These are phyloP conservation scores for Salinomyces thailandicus DNA, from an alignment of 2,329 filamentous ascomycete genomes.

Conservation along the genomic window DNA sequence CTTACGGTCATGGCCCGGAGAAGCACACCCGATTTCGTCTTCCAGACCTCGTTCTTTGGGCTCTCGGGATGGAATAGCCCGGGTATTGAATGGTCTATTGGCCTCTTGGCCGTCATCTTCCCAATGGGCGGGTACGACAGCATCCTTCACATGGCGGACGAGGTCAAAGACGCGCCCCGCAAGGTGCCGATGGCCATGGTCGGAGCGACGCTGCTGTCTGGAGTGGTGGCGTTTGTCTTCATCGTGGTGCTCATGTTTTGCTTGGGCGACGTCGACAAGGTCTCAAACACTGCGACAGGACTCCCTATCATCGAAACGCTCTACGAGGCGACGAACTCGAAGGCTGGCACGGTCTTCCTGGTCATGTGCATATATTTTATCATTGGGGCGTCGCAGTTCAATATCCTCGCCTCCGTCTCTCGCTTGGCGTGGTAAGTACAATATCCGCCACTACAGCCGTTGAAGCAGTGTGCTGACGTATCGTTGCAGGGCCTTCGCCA, in stretches of 20 bases:
- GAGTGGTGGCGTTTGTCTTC: constrained; percentile 31
- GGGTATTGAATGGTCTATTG: constrained; percentile 29
- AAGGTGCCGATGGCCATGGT: constrained; percentile 37
- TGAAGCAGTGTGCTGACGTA: not conserved
- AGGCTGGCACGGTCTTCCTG: constrained; percentile 3
- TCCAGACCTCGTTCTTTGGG: constrained; percentile 17
- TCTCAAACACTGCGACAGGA: constrained; percentile 14
- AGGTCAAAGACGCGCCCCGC: constrained; percentile 32
- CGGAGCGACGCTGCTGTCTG: constrained; percentile 35
- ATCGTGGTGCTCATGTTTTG: constrained; percentile 32
- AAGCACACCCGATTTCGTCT: constrained; percentile 26
- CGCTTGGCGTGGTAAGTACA: constrained; percentile 4
- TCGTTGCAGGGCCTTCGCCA: constrained; percentile 4
- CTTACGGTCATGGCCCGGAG: constrained; percentile 20
- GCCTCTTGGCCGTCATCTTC: constrained; percentile 27
- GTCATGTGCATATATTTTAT: constrained; percentile 4
- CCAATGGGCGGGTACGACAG: constrained; percentile 36
- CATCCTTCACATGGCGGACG: constrained; percentile 36
- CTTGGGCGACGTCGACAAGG: constrained; percentile 30
- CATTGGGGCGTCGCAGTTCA: constrained; percentile 3
- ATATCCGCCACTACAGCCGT: not conserved
- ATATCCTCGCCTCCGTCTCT: constrained; percentile 3
- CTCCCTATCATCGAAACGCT: constrained; percentile 37
- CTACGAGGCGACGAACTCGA: constrained; percentile 4
- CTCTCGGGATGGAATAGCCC: constrained; percentile 26